phyloP scores from a whole-genome alignment of 441 rosid genomes.

The Breynia disticha region DNA sequence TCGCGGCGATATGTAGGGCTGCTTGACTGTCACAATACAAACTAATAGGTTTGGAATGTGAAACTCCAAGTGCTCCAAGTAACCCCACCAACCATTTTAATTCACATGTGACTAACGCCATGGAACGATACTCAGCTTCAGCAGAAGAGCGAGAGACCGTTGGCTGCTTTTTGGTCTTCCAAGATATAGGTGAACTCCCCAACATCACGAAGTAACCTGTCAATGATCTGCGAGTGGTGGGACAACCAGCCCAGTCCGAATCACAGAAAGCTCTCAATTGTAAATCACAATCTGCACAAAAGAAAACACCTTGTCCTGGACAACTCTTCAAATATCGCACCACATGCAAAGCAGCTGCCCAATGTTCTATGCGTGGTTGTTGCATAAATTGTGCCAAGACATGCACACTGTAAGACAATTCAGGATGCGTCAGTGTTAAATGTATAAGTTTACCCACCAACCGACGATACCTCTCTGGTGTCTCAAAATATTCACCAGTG shows the following conservation, averaged over 20 bases:
- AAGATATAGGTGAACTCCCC: not conserved
- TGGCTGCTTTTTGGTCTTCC: not conserved
- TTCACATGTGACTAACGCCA: not conserved
- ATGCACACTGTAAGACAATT: constrained; percentile 6
- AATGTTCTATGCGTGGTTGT: not conserved
- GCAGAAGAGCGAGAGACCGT: not conserved
- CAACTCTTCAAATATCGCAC: not conserved
- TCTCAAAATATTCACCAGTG: not conserved
- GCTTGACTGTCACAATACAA: too few relatives aligned
- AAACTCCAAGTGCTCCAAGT: too few relatives aligned
- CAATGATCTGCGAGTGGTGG: not conserved
- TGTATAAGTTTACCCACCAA: constrained; percentile 1
- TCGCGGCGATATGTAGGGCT: too few relatives aligned
- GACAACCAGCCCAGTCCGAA: not conserved
- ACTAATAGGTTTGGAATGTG: too few relatives aligned
- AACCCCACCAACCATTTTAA: not conserved
- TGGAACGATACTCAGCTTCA: not conserved
- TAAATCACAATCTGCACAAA: not conserved
- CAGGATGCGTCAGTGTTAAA: not conserved
- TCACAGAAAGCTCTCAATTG: not conserved
- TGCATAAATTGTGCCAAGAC: constrained; percentile 11
- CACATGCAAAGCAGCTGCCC: not conserved
- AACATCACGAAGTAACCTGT: not conserved
- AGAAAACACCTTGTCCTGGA: not conserved
- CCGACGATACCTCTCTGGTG: not conserved